Conservation (phyloP, 2,329 filamentous ascomycete genomes). For the Penicillium sp. region DNA sequence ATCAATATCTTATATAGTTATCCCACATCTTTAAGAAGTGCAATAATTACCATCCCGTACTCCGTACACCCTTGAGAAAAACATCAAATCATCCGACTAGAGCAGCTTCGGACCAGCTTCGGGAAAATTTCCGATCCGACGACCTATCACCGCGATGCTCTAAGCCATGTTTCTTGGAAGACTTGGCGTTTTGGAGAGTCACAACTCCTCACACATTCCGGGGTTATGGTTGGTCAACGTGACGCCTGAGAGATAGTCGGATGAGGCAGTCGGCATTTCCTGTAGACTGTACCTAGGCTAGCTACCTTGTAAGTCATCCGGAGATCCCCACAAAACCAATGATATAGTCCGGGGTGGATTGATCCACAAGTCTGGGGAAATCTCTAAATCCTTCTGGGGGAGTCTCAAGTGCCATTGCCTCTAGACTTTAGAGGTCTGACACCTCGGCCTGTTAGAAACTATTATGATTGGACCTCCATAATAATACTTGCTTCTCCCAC, state of each 20-base stretch:
- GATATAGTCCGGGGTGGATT: background rate
- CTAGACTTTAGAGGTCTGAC: background rate
- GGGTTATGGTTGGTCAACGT: background rate
- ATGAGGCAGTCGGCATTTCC: background rate
- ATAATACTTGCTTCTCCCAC: background rate
- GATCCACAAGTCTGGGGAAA: constrained; percentile 10
- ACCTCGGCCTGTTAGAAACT: background rate
- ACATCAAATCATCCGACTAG: background rate
- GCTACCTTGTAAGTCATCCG: background rate
- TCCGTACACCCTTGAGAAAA: background rate
- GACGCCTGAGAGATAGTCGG: background rate
- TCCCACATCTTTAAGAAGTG: too few relatives aligned
- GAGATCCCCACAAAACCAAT: background rate
- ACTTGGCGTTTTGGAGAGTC: background rate
- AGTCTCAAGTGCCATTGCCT: background rate
- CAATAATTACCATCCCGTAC: background rate
- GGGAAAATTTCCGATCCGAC: background rate
- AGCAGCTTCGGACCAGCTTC: background rate
- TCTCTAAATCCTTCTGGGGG: constrained; percentile 1
- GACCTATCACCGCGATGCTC: background rate
- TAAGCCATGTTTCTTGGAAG: background rate
- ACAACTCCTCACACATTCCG: background rate
- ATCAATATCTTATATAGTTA: too few relatives aligned
- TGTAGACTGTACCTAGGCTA: background rate
- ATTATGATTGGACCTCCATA: background rate